phyloP scores from a whole-genome alignment of 352 stramenopile species.

The Peronospora tabacina region DNA sequence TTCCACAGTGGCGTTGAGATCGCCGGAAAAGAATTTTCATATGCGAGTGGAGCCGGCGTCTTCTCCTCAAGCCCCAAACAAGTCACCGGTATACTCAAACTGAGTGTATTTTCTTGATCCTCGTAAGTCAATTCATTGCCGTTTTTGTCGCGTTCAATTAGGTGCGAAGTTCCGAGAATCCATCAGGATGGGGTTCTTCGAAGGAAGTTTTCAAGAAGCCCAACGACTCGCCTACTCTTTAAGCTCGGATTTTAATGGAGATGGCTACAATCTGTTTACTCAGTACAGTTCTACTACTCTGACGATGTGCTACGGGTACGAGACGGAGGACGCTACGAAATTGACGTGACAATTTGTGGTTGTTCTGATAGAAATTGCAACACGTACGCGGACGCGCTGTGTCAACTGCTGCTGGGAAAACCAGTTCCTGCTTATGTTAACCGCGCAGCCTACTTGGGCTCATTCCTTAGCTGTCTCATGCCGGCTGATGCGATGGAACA shows the following conservation, averaged over 20 bases:
- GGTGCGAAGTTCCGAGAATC: slow-evolving; percentile 86
- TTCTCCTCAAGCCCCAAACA: slow-evolving; percentile 73
- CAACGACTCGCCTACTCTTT: slow-evolving; percentile 79
- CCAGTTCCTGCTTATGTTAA: slow-evolving; percentile 89
- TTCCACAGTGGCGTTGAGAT: slow-evolving; percentile 92
- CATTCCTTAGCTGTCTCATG: slow-evolving; percentile 80
- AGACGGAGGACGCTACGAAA: neutral
- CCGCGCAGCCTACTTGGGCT: slow-evolving; percentile 88
- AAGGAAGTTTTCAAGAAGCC: slow-evolving; percentile 76
- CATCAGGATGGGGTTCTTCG: slow-evolving; percentile 86
- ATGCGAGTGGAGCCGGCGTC: slow-evolving; percentile 85
- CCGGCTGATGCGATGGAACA: slow-evolving; percentile 43
- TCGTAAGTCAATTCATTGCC: neutral
- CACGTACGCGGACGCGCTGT: slow-evolving; percentile 87
- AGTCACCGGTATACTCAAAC: slow-evolving; percentile 36
- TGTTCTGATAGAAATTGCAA: slow-evolving; percentile 86
- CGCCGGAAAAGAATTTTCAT: slow-evolving; percentile 88
- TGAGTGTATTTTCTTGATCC: neutral
- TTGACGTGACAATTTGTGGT: slow-evolving; percentile 2
- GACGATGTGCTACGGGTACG: slow-evolving; percentile 5
- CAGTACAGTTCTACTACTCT: slow-evolving; percentile 33
- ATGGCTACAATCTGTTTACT: slow-evolving; percentile 88
- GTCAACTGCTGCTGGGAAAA: slow-evolving; percentile 69
- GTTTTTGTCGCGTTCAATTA: slow-evolving; percentile 13
- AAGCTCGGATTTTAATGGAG: slow-evolving; percentile 74